Conservation (phyloP, 2,329 filamentous ascomycete genomes). For the Acrodontium crateriforme region DNA sequence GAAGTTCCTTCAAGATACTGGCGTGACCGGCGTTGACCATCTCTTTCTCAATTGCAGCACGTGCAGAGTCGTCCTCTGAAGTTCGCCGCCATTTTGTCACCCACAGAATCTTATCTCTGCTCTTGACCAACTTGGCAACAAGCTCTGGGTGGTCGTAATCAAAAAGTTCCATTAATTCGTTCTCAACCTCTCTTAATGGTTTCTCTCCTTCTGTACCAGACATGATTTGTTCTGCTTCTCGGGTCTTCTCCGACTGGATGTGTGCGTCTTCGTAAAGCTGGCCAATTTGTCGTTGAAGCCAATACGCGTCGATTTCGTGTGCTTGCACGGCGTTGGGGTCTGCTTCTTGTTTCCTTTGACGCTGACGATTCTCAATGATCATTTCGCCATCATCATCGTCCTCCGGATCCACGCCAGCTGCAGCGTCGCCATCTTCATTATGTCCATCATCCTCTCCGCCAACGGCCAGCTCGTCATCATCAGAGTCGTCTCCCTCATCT, state of each 20-base stretch:
- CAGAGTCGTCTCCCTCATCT: slow-evolving; percentile 65
- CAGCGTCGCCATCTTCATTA: slow-evolving; percentile 40
- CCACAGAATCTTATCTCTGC: slow-evolving; percentile 92
- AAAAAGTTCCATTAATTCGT: slow-evolving; percentile 95
- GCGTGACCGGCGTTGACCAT: slow-evolving; percentile 82
- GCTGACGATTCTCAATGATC: slow-evolving; percentile 59
- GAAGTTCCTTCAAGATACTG: slow-evolving; percentile 76
- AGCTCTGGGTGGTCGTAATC: slow-evolving; percentile 94
- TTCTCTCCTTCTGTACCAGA: slow-evolving; percentile 65
- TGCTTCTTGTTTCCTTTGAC: slow-evolving; percentile 36
- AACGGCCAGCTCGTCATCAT: slow-evolving; percentile 47
- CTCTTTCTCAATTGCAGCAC: slow-evolving; percentile 68
- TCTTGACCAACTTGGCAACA: slow-evolving; percentile 79
- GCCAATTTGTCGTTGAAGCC: slow-evolving; percentile 88
- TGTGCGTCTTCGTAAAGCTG: slow-evolving; percentile 81
- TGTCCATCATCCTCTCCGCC: slow-evolving; percentile 22
- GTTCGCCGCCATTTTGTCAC: slow-evolving; percentile 74
- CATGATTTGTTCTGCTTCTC: slow-evolving; percentile 68
- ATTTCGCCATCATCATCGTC: slow-evolving; percentile 70
- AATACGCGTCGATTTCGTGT: slow-evolving; percentile 91
- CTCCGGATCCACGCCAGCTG: slow-evolving; percentile 21
- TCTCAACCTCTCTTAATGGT: slow-evolving; percentile 83
- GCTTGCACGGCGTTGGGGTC: slow-evolving; percentile 51
- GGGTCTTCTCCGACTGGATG: slow-evolving; percentile 83
- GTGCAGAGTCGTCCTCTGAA: slow-evolving; percentile 60